A percentile compares a stretch with the other conserved stretches of the same genome.
Evolutionary conservation across 495 filamentous ascomycete genomes (phyloP).

Genomic region (Lasiosphaeria miniovina): DNA sequence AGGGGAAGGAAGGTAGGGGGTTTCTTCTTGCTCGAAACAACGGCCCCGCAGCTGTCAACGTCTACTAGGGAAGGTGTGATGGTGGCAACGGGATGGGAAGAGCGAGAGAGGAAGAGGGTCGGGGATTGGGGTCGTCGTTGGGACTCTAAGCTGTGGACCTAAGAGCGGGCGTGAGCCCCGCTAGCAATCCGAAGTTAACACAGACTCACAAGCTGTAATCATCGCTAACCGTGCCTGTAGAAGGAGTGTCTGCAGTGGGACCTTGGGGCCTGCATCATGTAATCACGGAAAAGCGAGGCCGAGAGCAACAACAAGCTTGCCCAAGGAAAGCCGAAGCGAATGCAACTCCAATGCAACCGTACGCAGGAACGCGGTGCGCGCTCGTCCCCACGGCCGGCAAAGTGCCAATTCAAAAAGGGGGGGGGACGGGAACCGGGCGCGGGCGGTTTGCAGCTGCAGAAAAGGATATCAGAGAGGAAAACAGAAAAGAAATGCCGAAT

Average conservation of each 20-base stretch:
- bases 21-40: not conserved
- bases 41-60: not conserved
- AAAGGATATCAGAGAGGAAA: not conserved
- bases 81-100: not conserved
- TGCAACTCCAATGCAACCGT: conserved; percentile 13
- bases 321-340: too few relatives aligned
- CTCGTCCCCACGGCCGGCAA: not conserved
- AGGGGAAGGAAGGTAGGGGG: not conserved
- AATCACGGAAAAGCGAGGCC: too few relatives aligned
- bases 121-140: not conserved
- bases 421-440: not conserved
- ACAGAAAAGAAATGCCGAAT: conserved; percentile 10
- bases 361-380: conserved; percentile 17
- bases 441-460: conserved; percentile 1
- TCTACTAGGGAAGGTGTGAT: not conserved
- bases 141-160: not conserved
- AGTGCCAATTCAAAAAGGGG: not conserved
- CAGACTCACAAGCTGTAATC: too few relatives aligned
- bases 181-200: too few relatives aligned
- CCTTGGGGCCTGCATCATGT: not conserved
- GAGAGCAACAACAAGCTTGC: too few relatives aligned
- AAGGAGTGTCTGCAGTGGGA: not conserved
- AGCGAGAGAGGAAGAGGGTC: not conserved
- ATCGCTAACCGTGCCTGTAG: too few relatives aligned
- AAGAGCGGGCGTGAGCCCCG: too few relatives aligned